phyloP scores from a whole-genome alignment of 441 rosid genomes.

The Euphorbia celastroides region DNA sequence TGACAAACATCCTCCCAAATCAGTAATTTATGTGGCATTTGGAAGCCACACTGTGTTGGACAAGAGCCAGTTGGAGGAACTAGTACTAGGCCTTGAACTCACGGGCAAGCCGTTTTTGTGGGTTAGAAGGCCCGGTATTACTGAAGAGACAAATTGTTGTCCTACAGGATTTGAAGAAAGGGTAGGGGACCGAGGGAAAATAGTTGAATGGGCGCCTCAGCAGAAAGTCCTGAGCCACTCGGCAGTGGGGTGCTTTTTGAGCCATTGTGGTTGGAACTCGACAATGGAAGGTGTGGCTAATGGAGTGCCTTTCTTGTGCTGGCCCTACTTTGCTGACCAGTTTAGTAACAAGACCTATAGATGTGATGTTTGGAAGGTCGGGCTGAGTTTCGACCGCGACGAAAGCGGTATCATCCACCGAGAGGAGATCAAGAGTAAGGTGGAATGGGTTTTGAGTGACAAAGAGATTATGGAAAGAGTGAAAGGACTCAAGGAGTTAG shows the following conservation, averaged over 20 bases:
- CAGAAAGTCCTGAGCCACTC: constrained; percentile 36
- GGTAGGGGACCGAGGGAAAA: constrained; percentile 14
- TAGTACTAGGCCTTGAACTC: constrained; percentile 46
- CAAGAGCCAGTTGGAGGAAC: constrained; percentile 37
- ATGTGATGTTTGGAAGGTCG: constrained; percentile 48
- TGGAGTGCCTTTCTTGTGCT: constrained; percentile 52
- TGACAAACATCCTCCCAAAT: constrained; percentile 31
- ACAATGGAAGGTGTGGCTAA: constrained; percentile 47
- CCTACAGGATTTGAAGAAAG: constrained; percentile 24
- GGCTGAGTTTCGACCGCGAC: constrained; percentile 29
- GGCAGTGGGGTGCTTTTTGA: constrained; percentile 48
- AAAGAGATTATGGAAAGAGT: constrained; percentile 25
- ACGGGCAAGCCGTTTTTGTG: constrained; percentile 32
- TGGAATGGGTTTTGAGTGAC: constrained; percentile 28
- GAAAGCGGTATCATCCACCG: constrained; percentile 25
- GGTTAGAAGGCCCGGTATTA: constrained; percentile 35
- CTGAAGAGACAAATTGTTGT: constrained; percentile 2
- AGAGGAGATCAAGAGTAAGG: constrained; percentile 36
- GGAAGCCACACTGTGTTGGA: constrained; percentile 44
- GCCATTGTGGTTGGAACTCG: constrained; percentile 66
- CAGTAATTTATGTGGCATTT: constrained; percentile 56
- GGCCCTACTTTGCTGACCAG: constrained; percentile 54
- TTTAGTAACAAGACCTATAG: constrained; percentile 34
- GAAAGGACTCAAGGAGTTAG: constrained; percentile 25
- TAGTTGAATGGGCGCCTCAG: constrained; percentile 57